Evolutionary conservation across 2,329 filamentous ascomycete genomes (phyloP), one percentile per base, ranked within the genome.

Genomic region (Aureobasidium pullulans): DNA sequence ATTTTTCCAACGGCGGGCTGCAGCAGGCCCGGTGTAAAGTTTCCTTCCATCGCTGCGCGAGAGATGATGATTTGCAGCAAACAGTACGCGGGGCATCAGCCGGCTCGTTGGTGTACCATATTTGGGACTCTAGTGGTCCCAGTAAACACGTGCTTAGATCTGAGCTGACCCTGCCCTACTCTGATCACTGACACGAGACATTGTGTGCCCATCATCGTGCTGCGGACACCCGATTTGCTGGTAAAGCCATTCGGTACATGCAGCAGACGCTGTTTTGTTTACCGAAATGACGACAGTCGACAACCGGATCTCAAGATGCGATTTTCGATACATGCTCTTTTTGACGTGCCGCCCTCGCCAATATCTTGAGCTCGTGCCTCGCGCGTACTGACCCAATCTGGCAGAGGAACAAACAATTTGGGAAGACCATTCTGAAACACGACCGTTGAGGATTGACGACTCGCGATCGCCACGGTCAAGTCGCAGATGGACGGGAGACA

Each of bases 31-130:
- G 29, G 34, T 32, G 43, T 39, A 48, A 57, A 48, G 19, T 23
- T 57, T 39, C 54, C 19, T 23, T 10, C 11, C 16, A 47, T 48
- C 43, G 10, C 19, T 9, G 19, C 28, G 42, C 34, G 15, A 47
- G 54, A 57, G 54, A 57, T 57, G 54, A 57, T 48, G 54, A 57
- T 57, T 57, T 57, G 54, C 43, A 57, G 54, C 34, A 36, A 48
- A 40, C 42, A 39, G 34, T 23, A 48, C 54, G 52, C 54, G 54
- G 54, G 36, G 54, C 43, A 43, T n/a, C 13, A 40, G 54, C 54
- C 54, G 54, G 34, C 36, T 9, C 13, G 43, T 32, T 57, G 54
- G 54, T 48, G 54, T 48, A 57, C 43, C 54, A 57, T 48, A 19
- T 28, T 48, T 34, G 23, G 19, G 10, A 1, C 9, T 15, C 19